Conservation (phyloP, 305 asterid genomes). For the Fraxinus angustifolia region DNA sequence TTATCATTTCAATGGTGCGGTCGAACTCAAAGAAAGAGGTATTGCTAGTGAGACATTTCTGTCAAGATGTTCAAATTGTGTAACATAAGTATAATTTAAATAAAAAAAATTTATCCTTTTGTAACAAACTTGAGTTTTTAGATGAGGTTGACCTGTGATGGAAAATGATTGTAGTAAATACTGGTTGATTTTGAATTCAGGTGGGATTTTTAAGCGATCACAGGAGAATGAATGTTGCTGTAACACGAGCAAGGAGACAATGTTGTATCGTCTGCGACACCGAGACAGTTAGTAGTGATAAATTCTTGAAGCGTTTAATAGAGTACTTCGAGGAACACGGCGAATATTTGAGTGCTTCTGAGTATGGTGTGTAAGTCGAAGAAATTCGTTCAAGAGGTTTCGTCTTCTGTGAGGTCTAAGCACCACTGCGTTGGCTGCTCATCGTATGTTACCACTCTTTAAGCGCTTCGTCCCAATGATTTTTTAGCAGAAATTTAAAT, state of each 20-base stretch:
- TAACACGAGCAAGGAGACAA: conserved; percentile 94
- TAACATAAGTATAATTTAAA: neutral
- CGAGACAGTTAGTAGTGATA: conserved; percentile 83
- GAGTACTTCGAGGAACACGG: conserved; percentile 90
- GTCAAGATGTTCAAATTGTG: conserved; percentile 16
- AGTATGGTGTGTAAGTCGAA: conserved; percentile 48
- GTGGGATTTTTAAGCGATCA: conserved; percentile 94
- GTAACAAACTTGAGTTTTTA: neutral
- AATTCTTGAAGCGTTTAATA: conserved; percentile 76
- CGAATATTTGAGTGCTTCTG: conserved; percentile 94
- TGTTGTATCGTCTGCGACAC: conserved; percentile 88
- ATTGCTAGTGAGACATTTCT: conserved; percentile 15
- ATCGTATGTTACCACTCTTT: neutral
- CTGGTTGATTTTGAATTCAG: conserved; percentile 32
- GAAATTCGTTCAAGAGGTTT: conserved; percentile 9
- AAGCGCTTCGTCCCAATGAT: neutral
- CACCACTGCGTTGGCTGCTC: neutral
- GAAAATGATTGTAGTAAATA: neutral
- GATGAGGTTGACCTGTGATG: neutral
- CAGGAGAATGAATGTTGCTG: conserved; percentile 96
- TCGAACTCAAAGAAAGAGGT: conserved; percentile 95
- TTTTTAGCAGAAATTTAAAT: neutral
- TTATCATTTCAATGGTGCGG: conserved; percentile 95
- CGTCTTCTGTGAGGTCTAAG: conserved; percentile 14
- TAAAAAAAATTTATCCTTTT: neutral